A percentile compares a stretch with the other conserved stretches of the same genome.
phyloP scores from a whole-genome alignment of 2,329 filamentous ascomycete species.

The Fusarium phyllophilum region DNA sequence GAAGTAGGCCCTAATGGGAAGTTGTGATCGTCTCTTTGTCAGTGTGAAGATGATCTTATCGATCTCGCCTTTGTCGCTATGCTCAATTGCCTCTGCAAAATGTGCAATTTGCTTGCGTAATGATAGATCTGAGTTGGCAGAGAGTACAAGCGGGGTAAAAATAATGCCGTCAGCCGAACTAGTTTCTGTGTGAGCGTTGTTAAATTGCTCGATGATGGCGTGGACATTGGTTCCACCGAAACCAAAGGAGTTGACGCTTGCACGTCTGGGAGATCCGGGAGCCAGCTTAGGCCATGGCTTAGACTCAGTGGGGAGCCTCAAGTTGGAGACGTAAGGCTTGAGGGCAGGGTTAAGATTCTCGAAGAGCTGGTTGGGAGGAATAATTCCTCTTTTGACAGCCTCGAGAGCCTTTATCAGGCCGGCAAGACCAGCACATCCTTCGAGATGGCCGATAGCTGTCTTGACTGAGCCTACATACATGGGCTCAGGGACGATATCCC shows the following conservation, averaged over 20 bases:
- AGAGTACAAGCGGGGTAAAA: neutral
- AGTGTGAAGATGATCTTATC: neutral
- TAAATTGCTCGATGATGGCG: neutral
- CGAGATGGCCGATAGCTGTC: neutral
- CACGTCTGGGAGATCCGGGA: neutral
- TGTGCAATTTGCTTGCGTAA: neutral
- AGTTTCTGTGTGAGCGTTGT: neutral
- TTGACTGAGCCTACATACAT: slow-evolving; percentile 7
- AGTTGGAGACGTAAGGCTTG: neutral
- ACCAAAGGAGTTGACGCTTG: slow-evolving; percentile 1
- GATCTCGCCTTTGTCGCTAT: neutral
- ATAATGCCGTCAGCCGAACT: neutral
- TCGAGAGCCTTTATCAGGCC: neutral
- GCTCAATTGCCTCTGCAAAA: neutral
- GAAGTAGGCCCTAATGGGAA: neutral
- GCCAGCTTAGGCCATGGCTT: neutral
- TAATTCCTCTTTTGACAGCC: neutral
- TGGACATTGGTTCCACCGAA: slow-evolving; percentile 7
- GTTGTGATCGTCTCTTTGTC: neutral
- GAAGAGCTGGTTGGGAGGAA: slow-evolving; percentile 1
- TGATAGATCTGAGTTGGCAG: neutral
- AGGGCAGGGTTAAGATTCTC: neutral
- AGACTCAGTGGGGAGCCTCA: neutral
- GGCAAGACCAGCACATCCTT: slow-evolving; percentile 3
- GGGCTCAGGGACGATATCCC: neutral